phyloP scores from a whole-genome alignment of 1,284 basidiomycete genomes.

The Agaricales sp. region DNA sequence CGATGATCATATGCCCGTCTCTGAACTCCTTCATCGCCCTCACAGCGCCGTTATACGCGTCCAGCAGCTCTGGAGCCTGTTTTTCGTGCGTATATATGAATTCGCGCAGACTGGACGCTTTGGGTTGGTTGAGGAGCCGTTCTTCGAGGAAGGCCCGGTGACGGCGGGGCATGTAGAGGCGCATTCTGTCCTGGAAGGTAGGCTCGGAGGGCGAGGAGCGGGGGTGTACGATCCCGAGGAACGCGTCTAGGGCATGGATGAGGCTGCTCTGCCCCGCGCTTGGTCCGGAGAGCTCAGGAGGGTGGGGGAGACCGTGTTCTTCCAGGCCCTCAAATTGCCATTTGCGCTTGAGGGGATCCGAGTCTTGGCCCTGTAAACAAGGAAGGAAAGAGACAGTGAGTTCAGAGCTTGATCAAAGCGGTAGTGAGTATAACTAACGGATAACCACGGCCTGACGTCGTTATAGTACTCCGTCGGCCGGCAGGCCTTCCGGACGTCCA shows the following conservation, averaged over 20 bases:
- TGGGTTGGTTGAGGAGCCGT: slow-evolving; percentile 50
- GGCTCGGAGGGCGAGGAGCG: slow-evolving; percentile 13
- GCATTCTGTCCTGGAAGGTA: slow-evolving; percentile 73
- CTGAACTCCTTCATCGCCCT: slow-evolving; percentile 70
- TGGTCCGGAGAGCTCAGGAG: slow-evolving; percentile 72
- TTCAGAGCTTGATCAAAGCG: slow-evolving; percentile 26
- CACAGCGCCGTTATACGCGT: slow-evolving; percentile 71
- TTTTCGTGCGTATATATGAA: slow-evolving; percentile 33
- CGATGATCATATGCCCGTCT: slow-evolving; percentile 84
- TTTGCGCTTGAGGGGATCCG: slow-evolving; percentile 41
- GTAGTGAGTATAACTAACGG: neutral
- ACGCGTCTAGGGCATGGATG: slow-evolving; percentile 84
- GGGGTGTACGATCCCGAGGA: slow-evolving; percentile 65
- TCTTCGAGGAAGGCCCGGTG: slow-evolving; percentile 77
- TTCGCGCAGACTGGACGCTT: slow-evolving; percentile 45
- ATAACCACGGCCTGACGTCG: slow-evolving; percentile 79
- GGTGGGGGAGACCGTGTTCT: slow-evolving; percentile 31
- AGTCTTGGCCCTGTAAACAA: slow-evolving; percentile 15
- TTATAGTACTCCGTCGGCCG: slow-evolving; percentile 79
- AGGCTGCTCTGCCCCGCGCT: slow-evolving; percentile 88
- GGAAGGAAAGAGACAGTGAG: slow-evolving; percentile 71
- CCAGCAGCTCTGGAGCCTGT: slow-evolving; percentile 27
- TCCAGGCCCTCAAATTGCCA: slow-evolving; percentile 83
- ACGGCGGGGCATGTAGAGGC: slow-evolving; percentile 83
- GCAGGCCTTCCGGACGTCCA: slow-evolving; percentile 63